Base-by-base conservation (phyloP, 441 rosid genomes). In the Populus tomentosa region DNA sequence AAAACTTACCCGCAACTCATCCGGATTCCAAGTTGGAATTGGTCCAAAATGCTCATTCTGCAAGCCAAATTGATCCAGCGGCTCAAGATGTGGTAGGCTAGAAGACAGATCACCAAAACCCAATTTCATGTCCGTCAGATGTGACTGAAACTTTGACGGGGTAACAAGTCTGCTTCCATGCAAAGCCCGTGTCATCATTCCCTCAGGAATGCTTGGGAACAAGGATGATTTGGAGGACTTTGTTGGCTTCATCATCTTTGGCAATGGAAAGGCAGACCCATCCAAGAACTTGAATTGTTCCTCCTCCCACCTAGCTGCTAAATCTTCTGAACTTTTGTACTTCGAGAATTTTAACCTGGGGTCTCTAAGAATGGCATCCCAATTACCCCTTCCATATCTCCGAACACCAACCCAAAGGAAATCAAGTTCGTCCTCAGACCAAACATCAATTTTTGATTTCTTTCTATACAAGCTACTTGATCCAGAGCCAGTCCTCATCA, bases 111-210 rank as follows among this genome's bases (percentile, higher is more conserved):
- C 98, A 16, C 85, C 76, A 75, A 89, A 93, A 53, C 99, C 98
- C 74, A 97, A 92, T 87, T 97, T 97, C 90, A 97, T 97, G 82
- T 97, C 99, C 0, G 99, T 95, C 82, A 93, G 87, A 82, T 95
- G 98, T 53, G 90, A 35, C 71, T 87, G 95, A 79, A 93, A 92
- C 81, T 90, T 90, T 69, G 97, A 90, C 10, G 90, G 92, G 9
- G 83, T 76, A 32, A 80, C 89, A 79, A 88, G 83, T 84, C 88
- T 90, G 83, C 91, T 86, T 80, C 97, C 97, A 72, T 90, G 97
- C 85, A 97, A 82, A 67, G 98, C 98, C 76, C 97, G 91, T 1
- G 89, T 79, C 98, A 95, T 93, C 93, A 92, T 97, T 80, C 92
- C 99, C 77, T 95, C 98, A 14, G 99, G 90, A 86, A 97, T 88